Evolutionary conservation across 192 early-diverging fungal genomes (phyloP).

Genomic region (Funneliformis mosseae): DNA sequence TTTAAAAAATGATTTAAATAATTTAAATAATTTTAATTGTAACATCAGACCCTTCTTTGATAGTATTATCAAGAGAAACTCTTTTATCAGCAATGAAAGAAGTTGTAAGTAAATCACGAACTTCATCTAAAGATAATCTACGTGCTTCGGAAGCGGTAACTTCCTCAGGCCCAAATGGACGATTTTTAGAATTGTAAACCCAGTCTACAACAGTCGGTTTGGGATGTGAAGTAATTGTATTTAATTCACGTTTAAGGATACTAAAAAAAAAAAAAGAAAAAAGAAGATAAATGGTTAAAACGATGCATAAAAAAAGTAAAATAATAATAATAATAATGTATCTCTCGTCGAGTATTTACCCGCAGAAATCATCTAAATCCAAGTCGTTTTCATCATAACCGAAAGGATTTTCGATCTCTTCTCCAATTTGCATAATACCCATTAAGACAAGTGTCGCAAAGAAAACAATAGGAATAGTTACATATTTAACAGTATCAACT

Average conservation of each 20-base stretch:
- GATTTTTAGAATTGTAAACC: conserved; percentile 45
- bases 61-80: not conserved
- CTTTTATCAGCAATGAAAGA: not conserved
- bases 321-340: not conserved
- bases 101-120: conserved; percentile 39
- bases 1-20: too few relatives aligned
- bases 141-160: conserved; percentile 43
- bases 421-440: conserved; percentile 84
- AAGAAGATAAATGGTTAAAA: not conserved
- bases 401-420: conserved; percentile 94
- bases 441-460: conserved; percentile 75
- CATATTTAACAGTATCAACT: conserved; percentile 50
- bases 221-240: not conserved
- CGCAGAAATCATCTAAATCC: conserved; percentile 60
- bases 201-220: conserved; percentile 35
- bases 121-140: conserved; percentile 37
- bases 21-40: too few relatives aligned
- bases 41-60: not conserved
- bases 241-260: not conserved
- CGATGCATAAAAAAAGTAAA: not conserved
- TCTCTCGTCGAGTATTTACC: conserved; percentile 26
- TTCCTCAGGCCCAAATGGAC: conserved; percentile 35
- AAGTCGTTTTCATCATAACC: conserved; percentile 79
- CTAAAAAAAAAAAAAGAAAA: not conserved
- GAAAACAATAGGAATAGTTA: conserved; percentile 69